phyloP scores from a whole-genome alignment of 192 early-diverging fungal genomes.

The Backusella morwellensis region DNA sequence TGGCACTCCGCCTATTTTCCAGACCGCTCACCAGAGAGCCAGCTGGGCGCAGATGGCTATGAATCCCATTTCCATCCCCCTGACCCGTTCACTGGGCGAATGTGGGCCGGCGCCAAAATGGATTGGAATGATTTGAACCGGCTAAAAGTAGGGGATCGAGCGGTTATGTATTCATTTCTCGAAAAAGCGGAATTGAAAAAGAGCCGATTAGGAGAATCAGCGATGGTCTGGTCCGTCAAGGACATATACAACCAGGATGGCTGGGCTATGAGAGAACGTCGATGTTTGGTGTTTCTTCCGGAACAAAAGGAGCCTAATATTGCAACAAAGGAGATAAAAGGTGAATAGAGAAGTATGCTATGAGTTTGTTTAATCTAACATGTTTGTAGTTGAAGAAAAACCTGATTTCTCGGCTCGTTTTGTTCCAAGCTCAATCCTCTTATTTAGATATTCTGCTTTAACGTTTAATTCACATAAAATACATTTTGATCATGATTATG shows the following conservation, averaged over 20 bases:
- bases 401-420: not conserved
- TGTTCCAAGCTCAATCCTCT: not conserved
- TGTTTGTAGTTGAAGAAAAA: not conserved
- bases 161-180: slow-evolving; percentile 56
- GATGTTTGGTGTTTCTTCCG: slow-evolving; percentile 68
- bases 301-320: not conserved
- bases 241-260: slow-evolving; percentile 62
- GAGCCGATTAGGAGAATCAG: slow-evolving; percentile 52
- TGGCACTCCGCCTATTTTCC: slow-evolving; percentile 84
- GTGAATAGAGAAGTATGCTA: not conserved
- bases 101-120: slow-evolving; percentile 88
- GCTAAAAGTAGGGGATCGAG: slow-evolving; percentile 60
- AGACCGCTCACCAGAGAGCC: slow-evolving; percentile 57
- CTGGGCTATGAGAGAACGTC: slow-evolving; percentile 57
- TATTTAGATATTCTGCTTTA: slow-evolving; percentile 17
- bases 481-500: slow-evolving; percentile 18
- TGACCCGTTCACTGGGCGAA: slow-evolving; percentile 66
- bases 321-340: not conserved
- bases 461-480: slow-evolving; percentile 19
- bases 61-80: slow-evolving; percentile 76
- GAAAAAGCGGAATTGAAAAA: slow-evolving; percentile 57
- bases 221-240: slow-evolving; percentile 70
- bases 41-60: slow-evolving; percentile 80
- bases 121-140: slow-evolving; percentile 57
- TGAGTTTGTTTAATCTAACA: not conserved